These are phyloP conservation scores for Malassezia restricta DNA, from an alignment of 1,284 basidiomycete genomes.

Conservation along the genomic window DNA sequence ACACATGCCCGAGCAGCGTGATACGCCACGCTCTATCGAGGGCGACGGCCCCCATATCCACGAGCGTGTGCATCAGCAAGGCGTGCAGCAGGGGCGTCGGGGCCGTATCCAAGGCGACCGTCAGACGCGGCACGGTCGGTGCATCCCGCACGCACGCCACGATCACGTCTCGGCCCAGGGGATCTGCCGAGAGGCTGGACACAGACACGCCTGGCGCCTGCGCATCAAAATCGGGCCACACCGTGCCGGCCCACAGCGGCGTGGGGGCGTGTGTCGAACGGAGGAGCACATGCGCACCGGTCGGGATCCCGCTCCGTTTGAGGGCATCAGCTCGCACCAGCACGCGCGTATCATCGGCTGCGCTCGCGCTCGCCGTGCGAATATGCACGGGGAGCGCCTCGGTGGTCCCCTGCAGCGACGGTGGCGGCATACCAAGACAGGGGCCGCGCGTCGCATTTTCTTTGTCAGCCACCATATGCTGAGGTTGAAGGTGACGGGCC, in stretches of 20 bases:
- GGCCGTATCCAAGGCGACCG: not conserved
- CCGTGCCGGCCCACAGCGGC: constrained; percentile 26
- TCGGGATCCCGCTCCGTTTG: constrained; percentile 55
- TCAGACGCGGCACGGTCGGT: not conserved
- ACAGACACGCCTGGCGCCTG: constrained; percentile 16
- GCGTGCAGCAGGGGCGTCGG: constrained; percentile 12
- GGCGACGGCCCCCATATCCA: constrained; percentile 17
- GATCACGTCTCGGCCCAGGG: not conserved
- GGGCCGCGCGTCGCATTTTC: not conserved
- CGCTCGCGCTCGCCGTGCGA: not conserved
- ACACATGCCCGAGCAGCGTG: constrained; percentile 15
- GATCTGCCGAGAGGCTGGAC: not conserved
- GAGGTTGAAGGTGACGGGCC: not conserved
- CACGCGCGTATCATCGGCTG: constrained; percentile 49
- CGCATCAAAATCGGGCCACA: constrained; percentile 37
- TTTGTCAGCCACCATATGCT: not conserved
- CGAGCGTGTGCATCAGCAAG: constrained; percentile 14
- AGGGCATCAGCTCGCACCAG: constrained; percentile 58
- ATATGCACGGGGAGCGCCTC: not conserved
- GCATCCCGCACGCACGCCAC: not conserved
- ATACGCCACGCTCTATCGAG: constrained; percentile 17
- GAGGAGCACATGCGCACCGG: constrained; percentile 61
- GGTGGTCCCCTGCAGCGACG: not conserved
- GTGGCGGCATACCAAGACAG: not conserved
- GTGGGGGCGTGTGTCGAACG: not conserved